Percentiles rank a stretch among this genome's conserved stretches.
Conservation (phyloP, 164 flowering plant species). For the Aristolochia fimbriata region DNA sequence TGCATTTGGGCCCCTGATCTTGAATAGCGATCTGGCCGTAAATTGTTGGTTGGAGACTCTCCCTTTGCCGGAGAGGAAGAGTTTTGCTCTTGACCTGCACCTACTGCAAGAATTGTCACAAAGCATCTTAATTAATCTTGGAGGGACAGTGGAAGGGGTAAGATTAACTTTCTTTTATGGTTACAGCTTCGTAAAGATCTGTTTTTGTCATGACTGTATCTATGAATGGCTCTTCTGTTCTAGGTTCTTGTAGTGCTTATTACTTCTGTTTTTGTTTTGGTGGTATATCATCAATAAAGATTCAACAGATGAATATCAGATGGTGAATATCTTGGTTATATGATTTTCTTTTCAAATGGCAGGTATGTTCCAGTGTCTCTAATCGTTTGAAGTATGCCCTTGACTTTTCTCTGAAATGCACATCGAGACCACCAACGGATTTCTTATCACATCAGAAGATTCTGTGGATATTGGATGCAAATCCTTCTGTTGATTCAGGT, state of each 20-base stretch:
- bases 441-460: constrained; percentile 64
- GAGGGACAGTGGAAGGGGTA: constrained; percentile 22
- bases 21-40: constrained; percentile 24
- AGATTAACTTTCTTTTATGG: constrained; percentile 6
- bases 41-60: constrained; percentile 44
- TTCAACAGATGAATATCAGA: too few species aligned
- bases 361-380: constrained; percentile 30
- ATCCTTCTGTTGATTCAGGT: constrained; percentile 52
- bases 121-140: constrained; percentile 25
- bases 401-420: constrained; percentile 42
- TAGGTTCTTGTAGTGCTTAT: neutral
- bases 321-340: neutral
- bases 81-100: constrained; percentile 50
- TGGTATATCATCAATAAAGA: neutral
- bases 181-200: too few species aligned
- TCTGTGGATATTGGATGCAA: constrained; percentile 62
- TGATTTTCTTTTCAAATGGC: neutral
- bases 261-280: neutral
- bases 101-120: constrained; percentile 42
- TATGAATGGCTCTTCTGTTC: too few species aligned
- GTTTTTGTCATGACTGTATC: too few species aligned
- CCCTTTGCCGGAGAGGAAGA: constrained; percentile 41
- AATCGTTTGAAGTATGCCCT: constrained; percentile 31
- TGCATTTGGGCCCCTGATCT: constrained; percentile 23
- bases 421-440: constrained; percentile 67